phyloP scores from a whole-genome alignment of 306 rosid species.

The Astragalus membranaceus region DNA sequence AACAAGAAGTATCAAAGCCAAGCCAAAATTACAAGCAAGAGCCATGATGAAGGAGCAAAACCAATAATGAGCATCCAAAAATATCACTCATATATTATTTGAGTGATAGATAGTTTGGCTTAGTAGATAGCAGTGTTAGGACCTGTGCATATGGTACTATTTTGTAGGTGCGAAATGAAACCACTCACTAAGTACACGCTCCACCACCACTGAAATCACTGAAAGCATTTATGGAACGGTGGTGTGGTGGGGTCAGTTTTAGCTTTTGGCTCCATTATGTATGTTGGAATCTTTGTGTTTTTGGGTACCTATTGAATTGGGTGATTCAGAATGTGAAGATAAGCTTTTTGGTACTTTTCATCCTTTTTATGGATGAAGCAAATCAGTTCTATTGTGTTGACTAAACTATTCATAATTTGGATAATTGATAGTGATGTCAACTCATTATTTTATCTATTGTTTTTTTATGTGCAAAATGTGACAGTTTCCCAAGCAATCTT shows the following conservation, averaged over 20 bases:
- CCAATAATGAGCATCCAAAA: background rate
- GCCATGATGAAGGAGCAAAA: constrained; percentile 38
- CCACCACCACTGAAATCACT: background rate
- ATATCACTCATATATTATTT: background rate
- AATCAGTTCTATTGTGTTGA: background rate
- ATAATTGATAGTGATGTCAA: background rate
- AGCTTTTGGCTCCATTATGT: background rate
- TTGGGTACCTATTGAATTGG: background rate
- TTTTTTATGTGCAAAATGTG: no score
- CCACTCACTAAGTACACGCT: background rate
- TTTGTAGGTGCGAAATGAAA: background rate
- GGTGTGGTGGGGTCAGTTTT: background rate
- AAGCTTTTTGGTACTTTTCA: background rate
- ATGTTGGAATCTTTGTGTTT: background rate
- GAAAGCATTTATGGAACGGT: background rate
- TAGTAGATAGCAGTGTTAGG: background rate
- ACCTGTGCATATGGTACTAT: background rate
- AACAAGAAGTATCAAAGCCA: constrained; percentile 22
- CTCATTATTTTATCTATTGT: background rate
- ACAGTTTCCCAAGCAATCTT: no score
- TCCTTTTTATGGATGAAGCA: background rate
- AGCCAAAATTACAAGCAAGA: constrained; percentile 14
- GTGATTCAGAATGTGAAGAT: background rate
- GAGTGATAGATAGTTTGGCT: background rate
- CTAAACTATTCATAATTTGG: background rate